Percentiles rank a stretch among this genome's conserved stretches.
Evolutionary conservation across 2,329 filamentous ascomycete species (phyloP).

Genomic region (Didymella pomorum): DNA sequence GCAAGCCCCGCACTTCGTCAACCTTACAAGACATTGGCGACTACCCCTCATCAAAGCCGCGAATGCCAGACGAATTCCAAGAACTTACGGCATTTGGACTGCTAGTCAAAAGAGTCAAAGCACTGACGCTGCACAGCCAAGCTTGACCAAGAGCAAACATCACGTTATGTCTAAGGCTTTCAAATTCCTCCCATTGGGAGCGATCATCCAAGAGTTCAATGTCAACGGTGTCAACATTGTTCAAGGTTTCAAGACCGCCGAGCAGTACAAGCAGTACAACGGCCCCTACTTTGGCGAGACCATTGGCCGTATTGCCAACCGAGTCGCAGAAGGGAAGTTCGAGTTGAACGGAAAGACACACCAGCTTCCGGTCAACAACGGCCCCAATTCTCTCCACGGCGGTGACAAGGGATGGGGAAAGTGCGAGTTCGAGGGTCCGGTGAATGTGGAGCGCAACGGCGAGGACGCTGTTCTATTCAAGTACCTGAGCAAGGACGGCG

Average conservation of each 20-base stretch:
- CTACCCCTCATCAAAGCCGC: conserved; percentile 10
- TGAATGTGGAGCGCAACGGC: conserved; percentile 60
- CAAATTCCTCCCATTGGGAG: conserved; percentile 76
- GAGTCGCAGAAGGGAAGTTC: conserved; percentile 76
- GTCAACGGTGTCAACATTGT: conserved; percentile 86
- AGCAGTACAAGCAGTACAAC: conserved; percentile 78
- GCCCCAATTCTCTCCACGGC: conserved; percentile 69
- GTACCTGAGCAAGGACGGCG: conserved; percentile 76
- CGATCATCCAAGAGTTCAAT: conserved; percentile 81
- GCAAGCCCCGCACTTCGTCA: conserved; percentile 22
- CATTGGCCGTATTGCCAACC: conserved; percentile 85
- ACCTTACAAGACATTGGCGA: conserved; percentile 10
- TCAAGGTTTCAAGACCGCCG: conserved; percentile 78
- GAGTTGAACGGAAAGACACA: conserved; percentile 78
- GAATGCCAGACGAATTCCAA: neutral
- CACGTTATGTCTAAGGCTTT: conserved; percentile 45
- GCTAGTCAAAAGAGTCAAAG: neutral
- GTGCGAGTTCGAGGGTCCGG: conserved; percentile 77
- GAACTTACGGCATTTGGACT: neutral
- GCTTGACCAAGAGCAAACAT: neutral
- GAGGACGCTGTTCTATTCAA: conserved; percentile 57
- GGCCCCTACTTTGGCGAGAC: conserved; percentile 88
- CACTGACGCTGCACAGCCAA: conserved; percentile 6
- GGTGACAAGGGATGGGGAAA: conserved; percentile 79
- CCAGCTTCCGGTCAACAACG: conserved; percentile 76